phyloP scores from a whole-genome alignment of 2,329 filamentous ascomycete genomes.

The Metarhizium humberi region DNA sequence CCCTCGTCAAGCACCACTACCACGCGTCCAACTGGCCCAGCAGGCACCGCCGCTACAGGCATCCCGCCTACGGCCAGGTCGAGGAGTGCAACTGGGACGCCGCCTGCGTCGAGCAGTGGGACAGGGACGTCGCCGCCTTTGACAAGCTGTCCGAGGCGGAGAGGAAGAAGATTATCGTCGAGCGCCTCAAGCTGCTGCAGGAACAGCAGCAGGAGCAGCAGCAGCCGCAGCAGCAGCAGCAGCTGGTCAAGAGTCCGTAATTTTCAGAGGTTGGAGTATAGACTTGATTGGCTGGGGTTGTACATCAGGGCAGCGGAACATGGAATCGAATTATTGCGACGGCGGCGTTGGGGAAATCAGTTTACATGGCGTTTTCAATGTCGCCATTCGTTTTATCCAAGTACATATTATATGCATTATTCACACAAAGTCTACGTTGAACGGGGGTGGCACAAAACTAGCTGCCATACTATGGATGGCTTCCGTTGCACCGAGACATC shows the following conservation, averaged over 20 bases:
- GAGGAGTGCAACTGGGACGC: conserved; percentile 62
- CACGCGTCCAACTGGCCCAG: conserved; percentile 66
- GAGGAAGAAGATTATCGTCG: conserved; percentile 39
- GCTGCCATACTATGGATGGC: too few relatives aligned
- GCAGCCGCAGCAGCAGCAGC: background rate
- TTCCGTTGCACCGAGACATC: too few relatives aligned
- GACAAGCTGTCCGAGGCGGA: conserved; percentile 49
- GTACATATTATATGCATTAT: background rate
- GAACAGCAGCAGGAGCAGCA: background rate
- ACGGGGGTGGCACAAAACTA: too few relatives aligned
- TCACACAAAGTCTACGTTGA: background rate
- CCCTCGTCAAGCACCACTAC: conserved; percentile 65
- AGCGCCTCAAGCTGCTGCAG: conserved; percentile 12
- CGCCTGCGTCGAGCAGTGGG: conserved; percentile 57
- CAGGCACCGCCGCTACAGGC: conserved; percentile 54
- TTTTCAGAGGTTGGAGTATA: background rate
- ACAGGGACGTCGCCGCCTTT: conserved; percentile 53
- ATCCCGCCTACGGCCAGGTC: conserved; percentile 61
- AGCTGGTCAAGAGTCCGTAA: too few relatives aligned
- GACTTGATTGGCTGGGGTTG: background rate
- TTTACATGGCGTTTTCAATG: too few relatives aligned
- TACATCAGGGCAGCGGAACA: background rate
- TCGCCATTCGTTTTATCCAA: too few relatives aligned
- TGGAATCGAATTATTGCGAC: background rate
- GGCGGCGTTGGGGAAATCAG: background rate